Evolutionary conservation across 2,329 filamentous ascomycete species (phyloP), one percentile per base, ranked within the genome.

Genomic region (Colletotrichum australisinense): DNA sequence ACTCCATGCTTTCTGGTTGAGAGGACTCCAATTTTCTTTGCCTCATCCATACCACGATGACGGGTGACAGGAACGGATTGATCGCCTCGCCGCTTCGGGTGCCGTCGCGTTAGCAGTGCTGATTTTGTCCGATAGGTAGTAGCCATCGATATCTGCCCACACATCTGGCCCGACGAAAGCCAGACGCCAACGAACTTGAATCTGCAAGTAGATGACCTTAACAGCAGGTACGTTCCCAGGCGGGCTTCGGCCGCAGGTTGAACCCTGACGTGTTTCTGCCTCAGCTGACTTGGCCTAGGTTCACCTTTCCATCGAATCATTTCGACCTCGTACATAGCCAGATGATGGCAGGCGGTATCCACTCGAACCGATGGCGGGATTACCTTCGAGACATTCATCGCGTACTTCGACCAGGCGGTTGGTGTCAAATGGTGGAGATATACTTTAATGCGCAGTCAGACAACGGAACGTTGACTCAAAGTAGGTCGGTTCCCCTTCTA

Each of bases 361-460:
- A 95, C 78, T 84, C 86, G 70, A 84, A 87, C 74, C 89, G 94
- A 80, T 98, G 95, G 95, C 83, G 85, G 68, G 87, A 88, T 38
- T 98, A 97, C 81, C 82, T 97, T 75, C 86, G 87, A 76, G 95
- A 98, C 77, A 93, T 97, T 73, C 89, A 90, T 76, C 88, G 90
- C 26, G 88, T 95, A 11, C 84, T 95, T 75, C 92, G 90, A 63
- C 92, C 91, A 6, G 93, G 92, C 2, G 95, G 95, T 1, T 98
- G 95, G 94, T 89, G 93, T 72, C 95, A 98, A 79, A 92, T 97
- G 88, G 90, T 94, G n/a, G 95, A 98, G 79, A 89, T 95, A 77
- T 95, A 97, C 79, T 93, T 92, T 81, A 94, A 95, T 76, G 91
- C 94, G 30, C 95, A 97, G 81, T 97, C 94, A 0, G 91, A 96